Base-by-base conservation (phyloP, 331 rosid genomes). In the Malus hybrid region DNA sequence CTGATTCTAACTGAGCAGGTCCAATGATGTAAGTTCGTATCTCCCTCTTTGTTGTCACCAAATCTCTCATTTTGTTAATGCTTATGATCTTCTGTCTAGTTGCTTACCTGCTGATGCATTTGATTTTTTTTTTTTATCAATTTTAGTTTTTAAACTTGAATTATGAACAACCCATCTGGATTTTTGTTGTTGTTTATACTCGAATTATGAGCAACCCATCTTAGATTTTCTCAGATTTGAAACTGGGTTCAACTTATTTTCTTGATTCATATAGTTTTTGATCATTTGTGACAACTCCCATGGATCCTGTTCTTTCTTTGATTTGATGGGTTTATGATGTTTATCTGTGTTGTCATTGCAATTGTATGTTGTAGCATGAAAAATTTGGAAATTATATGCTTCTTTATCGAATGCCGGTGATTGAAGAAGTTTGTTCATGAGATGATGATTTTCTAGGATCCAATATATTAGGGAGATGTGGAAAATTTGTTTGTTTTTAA, bases 21-120 rank as follows among this genome's bases (percentile, higher is more conserved):
- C 71, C 50, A 32, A 52, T 62, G 20, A 8, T 77, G 85, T 82
- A 82, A 82, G 82, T 39, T 81, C 65, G 14, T 28, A 7, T 39
- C 5, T 24, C 68, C 31, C 54, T 50, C 28, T 42, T 62, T 19
- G 5, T 73, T 60, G 72, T 36, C 0, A 34, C 12, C 61, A 59
- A 28, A 13, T 65, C 36, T 59, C 36, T 32, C 10, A 52, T 2
- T 32, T 36, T 69, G 57, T 36, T 27, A 27, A 11, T 28, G 44
- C 44, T 68, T 14, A 27, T 24, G 65, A 24, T 12, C 31, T 24
- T 11, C 65, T 24, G 18, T 60, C 65, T 11, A 3, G 65, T 29
- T 72, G 24, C 36, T 72, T 56, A 33, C 12, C 72, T 39, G 52
- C 29, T 16, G 60, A 33, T 59, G 75, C 70, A 31, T 14, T 46